Conservation (phyloP, 1,139 yeast genomes). For the Eremothecium gossypii region DNA sequence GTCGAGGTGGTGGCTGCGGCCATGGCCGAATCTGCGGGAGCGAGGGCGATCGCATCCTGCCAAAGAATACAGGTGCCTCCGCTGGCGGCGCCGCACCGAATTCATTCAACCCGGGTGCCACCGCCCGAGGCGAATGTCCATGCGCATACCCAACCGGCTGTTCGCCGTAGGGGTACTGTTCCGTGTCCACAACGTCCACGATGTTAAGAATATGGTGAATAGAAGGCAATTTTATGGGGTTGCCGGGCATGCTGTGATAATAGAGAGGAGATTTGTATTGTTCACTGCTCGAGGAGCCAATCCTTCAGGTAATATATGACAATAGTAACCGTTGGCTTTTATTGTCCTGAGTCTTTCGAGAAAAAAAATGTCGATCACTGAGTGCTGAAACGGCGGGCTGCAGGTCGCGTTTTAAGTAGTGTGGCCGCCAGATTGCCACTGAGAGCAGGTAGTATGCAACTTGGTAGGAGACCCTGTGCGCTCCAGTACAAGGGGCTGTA, state of each 20-base stretch:
- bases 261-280: background rate
- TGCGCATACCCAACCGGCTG: background rate
- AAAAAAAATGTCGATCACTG: background rate
- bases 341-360: background rate
- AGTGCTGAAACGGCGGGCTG: background rate
- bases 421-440: too few relatives aligned
- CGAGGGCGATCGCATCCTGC: conserved; percentile 1
- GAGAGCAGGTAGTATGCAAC: too few relatives aligned
- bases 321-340: conserved; percentile 2
- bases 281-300: background rate
- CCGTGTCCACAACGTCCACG: conserved; percentile 1
- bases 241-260: conserved; percentile 1
- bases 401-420: too few relatives aligned
- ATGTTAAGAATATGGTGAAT: conserved; percentile 3
- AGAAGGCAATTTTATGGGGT: conserved; percentile 1
- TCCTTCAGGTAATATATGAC: background rate
- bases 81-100: background rate
- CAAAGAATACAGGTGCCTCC: background rate
- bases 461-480: too few relatives aligned
- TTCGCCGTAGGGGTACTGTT: background rate
- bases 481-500: too few relatives aligned
- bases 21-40: conserved; percentile 4
- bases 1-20: conserved; percentile 2
- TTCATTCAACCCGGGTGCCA: background rate
- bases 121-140: too few relatives aligned